Base-by-base conservation (phyloP, 1,139 yeast genomes). In the Zhuliangozyma blackwelliae region DNA sequence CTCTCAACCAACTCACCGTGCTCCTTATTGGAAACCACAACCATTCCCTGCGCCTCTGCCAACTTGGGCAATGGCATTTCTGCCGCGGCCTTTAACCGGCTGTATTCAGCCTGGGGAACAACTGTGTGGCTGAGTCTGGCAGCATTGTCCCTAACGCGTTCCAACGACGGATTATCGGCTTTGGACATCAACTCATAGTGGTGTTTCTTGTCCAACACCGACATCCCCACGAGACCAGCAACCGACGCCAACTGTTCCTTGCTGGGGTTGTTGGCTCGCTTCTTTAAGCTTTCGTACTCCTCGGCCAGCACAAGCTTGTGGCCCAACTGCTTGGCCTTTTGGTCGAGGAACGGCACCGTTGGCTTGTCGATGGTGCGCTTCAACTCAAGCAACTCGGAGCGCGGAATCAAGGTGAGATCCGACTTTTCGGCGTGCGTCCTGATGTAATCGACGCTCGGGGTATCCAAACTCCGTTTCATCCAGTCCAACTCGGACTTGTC, bases 211-310 rank as follows among this genome's bases (percentile, higher is more conserved):
- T 55, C 44, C 31, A 68, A 47, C 2, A 69, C 59, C 4, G 63
- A 56, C 37, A 66, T 55, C 7, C 61, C 60, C 23, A 41, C 35
- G 11, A 23, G 27, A 6, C 39, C 36, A 7, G 45, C 44, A 20
- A 27, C 27, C 11, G 33, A 11, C 8, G 39, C 29, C 8, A 57
- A 30, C 30, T 52, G 48, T 8, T 19, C 23, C 10, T 30, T 32
- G 20, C 53, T 47, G 28, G 70, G 70, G 6, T 50, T 49, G 34
- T 58, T 41, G 0, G 66, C 65, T 9, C 55, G 40, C 31, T 48
- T 33, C 23, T 33, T 33, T 19, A 40, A 32, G 4, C 31, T 31
- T 11, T 40, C 41, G 11, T 46, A 45, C 7, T 52, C 57, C 1
- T 34, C 29, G 9, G 32, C 36, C 2, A 51, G 38, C 19, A 61